Conservation (phyloP, 768 basidiomycete genomes). For the Cystobasidium ongulense region DNA sequence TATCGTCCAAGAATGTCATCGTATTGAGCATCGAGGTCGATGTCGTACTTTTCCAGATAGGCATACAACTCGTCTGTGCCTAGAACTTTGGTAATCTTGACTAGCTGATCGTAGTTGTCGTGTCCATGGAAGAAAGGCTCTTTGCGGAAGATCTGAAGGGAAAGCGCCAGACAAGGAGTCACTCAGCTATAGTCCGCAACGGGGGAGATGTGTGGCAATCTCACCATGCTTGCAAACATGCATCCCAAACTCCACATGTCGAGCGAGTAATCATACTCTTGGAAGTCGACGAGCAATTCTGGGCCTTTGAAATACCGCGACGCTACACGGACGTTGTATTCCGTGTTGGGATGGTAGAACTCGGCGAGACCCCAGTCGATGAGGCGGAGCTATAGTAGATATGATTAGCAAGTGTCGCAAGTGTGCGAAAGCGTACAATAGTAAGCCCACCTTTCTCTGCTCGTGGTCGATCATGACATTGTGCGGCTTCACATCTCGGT, state of each 20-base stretch:
- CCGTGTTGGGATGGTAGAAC: conserved; percentile 94
- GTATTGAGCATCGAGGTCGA: conserved; percentile 89
- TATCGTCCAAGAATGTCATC: conserved; percentile 90
- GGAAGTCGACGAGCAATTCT: conserved; percentile 91
- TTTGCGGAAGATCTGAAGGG: conserved; percentile 83
- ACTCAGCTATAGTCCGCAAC: neutral
- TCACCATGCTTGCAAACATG: conserved; percentile 97
- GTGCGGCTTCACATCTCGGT: conserved; percentile 95
- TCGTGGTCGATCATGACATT: conserved; percentile 99
- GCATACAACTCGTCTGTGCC: conserved; percentile 90
- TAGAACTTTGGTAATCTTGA: conserved; percentile 94
- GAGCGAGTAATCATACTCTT: conserved; percentile 93
- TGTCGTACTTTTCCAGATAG: conserved; percentile 91
- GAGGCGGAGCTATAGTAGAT: conserved; percentile 61
- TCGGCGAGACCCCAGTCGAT: conserved; percentile 99
- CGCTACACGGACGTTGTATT: conserved; percentile 96
- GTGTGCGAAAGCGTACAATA: neutral
- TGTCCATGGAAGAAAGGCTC: conserved; percentile 99
- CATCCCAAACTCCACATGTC: conserved; percentile 99
- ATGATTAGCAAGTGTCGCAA: neutral
- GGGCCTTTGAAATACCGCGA: conserved; percentile 98
- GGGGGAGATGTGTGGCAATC: neutral
- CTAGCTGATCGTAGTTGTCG: conserved; percentile 96
- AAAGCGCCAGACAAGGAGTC: neutral
- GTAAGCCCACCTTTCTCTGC: conserved; percentile 65